Evolutionary conservation across 129 eudicot genomes (phyloP), one percentile per base, ranked within the genome.

Genomic region (Daucus carota): DNA sequence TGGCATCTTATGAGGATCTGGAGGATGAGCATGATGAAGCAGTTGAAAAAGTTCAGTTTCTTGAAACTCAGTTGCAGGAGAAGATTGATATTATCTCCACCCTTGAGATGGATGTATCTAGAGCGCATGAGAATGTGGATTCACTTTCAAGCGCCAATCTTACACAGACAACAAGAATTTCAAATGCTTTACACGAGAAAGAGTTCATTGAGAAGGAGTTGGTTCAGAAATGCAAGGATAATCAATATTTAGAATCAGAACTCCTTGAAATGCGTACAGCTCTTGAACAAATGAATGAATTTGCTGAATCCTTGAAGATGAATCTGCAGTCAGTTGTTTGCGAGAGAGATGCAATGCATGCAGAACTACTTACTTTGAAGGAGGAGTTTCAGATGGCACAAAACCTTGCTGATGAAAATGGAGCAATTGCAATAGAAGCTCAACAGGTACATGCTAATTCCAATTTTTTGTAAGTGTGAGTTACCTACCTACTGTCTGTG

Each of bases 341-440:
- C 69, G 88, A 85, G 72, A 88, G 77, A 70, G 96, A 93, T 70
- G 86, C 83, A 22, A 78, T 86, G 59, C 84, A 77, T 45, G 80
- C 78, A 5, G 83, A 86, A 48, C 59, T 91, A 48, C 74, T 74
- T 78, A 74, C 57, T 31, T 76, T 86, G 82, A 88, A 88, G 76
- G 82, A 82, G 84, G 92, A 95, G 73, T 80, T 95, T 41, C 90
- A 91, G 85, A 91, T 86, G 85, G 90, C 89, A 72, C 87, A 68
- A 73, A 84, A 89, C 12, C 88, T 95, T 82, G 90, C 99, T 40
- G 92, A 88, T 57, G 96, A 89, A 85, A 87, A 88, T 77, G 96
- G 86, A 81, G 96, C 90, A 67, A 84, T 86, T 62, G 90, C 94
- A 70, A 75, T 76, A 10, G 99, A 91, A 86, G 89, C 97, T 70